Evolutionary conservation across 164 flowering plant genomes (phyloP), one percentile per base, ranked within the genome.

Genomic region (Vitis labrusca): DNA sequence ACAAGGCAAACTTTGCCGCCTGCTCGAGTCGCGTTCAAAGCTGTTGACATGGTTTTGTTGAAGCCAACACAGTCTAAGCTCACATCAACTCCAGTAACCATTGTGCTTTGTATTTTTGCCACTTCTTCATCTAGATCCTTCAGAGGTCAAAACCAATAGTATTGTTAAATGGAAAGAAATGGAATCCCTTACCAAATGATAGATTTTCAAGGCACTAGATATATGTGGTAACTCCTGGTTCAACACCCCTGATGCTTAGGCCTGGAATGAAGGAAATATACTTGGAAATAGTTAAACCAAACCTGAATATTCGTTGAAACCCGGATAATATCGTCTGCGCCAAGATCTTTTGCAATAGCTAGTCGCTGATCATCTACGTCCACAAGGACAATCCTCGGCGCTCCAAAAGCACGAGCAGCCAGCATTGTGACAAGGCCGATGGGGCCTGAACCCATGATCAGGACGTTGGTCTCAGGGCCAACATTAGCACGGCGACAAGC

Each of bases 381-480:
- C 63, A 80, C 97, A 59, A 89, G 71, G 67, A 85, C 80, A 56
- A 91, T 77, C 71, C 73, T 81, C 0, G 91, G 90, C 17, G 88
- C 85, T 50, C 93, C 91, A 78, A 91, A 91, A 55, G 97, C 94
- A 49, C 88, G 94, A 61, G 97, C 94, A n/a, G 87, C 78, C 9
- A 89, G 71, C 85, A 91, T 14, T 10, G 87, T 81, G 4, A 91
- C 86, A 8, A 89, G 91, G 53, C 97, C 97, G 16, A 91, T 89
- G 0, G 97, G 89, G 27, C 97, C 92, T 3, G 94, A 91, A 71
- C 97, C 94, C 84, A 89, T 82, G 63, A 89, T 75, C 81, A 91
- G 64, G 0, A 88, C 90, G 65, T 79, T 86, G 10, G 89, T 89
- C 69, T 88, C 94, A 0, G 94, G 87, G 52, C 89, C 86, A 66